These are phyloP conservation scores for Cadophora malorum DNA, from an alignment of 2,329 filamentous ascomycete genomes.

Conservation along the genomic window DNA sequence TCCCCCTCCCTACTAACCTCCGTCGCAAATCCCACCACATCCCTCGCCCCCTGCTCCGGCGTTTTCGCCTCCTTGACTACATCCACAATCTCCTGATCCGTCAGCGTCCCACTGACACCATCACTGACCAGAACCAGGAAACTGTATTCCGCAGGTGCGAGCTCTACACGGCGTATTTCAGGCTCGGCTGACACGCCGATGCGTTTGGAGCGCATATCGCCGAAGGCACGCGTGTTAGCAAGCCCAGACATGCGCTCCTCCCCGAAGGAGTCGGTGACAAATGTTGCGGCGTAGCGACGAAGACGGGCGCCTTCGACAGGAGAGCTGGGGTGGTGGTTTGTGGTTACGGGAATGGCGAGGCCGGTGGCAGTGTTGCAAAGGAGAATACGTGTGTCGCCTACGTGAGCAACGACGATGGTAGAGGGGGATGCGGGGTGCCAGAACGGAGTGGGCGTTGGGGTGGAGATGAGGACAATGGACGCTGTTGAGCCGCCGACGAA, in stretches of 20 bases:
- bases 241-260: slow-evolving; percentile 94
- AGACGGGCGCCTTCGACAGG: slow-evolving; percentile 84
- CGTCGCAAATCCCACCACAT: slow-evolving; percentile 85
- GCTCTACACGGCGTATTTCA: slow-evolving; percentile 79
- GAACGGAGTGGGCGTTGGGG: slow-evolving; percentile 88
- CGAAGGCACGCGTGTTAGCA: slow-evolving; percentile 93
- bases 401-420: slow-evolving; percentile 85
- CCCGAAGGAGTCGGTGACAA: slow-evolving; percentile 95
- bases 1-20: slow-evolving; percentile 71
- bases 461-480: slow-evolving; percentile 88
- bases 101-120: slow-evolving; percentile 83
- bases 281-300: slow-evolving; percentile 82
- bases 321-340: slow-evolving; percentile 90
- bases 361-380: slow-evolving; percentile 88
- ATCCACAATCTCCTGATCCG: slow-evolving; percentile 95
- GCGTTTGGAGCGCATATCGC: slow-evolving; percentile 89
- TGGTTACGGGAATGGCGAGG: slow-evolving; percentile 79
- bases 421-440: slow-evolving; percentile 91
- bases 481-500: slow-evolving; percentile 96
- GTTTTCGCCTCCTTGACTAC: slow-evolving; percentile 93
- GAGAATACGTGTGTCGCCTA: slow-evolving; percentile 90
- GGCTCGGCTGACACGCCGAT: slow-evolving; percentile 95
- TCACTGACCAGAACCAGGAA: slow-evolving; percentile 91
- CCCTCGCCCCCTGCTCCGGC: slow-evolving; percentile 81
- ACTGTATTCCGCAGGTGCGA: slow-evolving; percentile 82